Base-by-base conservation (phyloP, 1,284 basidiomycete species). In the Trametes versicolor region DNA sequence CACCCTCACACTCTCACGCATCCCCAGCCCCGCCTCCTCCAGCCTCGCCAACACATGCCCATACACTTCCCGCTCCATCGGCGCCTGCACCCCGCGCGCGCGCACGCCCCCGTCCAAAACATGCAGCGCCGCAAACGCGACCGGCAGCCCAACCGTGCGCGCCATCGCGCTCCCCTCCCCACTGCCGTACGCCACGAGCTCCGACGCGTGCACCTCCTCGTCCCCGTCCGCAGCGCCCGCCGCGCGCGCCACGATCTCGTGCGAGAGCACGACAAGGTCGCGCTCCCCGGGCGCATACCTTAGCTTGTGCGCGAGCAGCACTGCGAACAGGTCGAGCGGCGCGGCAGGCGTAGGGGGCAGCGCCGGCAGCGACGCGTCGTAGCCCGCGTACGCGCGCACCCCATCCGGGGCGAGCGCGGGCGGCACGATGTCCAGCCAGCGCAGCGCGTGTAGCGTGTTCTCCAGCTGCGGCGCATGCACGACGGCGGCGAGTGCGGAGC, bases 211-310 rank as follows among this genome's bases (percentile, higher is more conserved):
- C 29, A 91, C 83, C 74, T 92, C 85, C 68, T 83, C 80, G 23
- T 78, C 74, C 19, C 66, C 56, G 4, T 65, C 65, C 15, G 45
- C 62, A 27, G 59, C 36, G 49, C 60, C 61, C 37, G 56, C 63
- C 10, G 27, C 9, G 23, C 71, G 70, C 21, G 87, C 82, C 51
- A 91, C 85, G 69, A 97, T 83, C 75, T 96, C 92, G 79, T 98
- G 97, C 65, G 92, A 85, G 27, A 98, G 87, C 37, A 98, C 86
- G 66, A 97, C 95, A 78, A 95, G 88, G 77, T 98, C 96, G 17
- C 90, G 85, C 78, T 98, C 96, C 34, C 83, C 80, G 0, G 87
- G 85, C 0, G 73, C 78, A 76, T 98, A 98, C 10, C 83, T 82
- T 23, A 98, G 87, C 71, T 89, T 92, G 71, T 89, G 82, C 2